Evolutionary conservation across 2,329 filamentous ascomycete genomes (phyloP).

Genomic region (Orbilia quercus): DNA sequence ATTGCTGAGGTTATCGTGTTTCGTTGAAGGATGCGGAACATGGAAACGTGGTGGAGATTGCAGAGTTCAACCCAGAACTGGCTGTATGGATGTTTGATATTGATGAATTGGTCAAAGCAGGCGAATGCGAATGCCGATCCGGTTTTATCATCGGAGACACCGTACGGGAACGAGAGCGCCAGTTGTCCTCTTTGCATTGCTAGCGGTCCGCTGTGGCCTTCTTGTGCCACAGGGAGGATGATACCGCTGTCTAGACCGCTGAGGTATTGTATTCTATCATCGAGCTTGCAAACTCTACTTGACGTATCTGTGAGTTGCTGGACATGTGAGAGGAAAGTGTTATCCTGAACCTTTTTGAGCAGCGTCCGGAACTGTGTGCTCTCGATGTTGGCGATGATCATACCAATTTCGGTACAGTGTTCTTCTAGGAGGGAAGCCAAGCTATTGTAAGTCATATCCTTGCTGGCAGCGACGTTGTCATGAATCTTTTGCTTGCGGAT

Average conservation of each 20-base stretch:
- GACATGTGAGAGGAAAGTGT: slow-evolving; percentile 27
- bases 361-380: slow-evolving; percentile 19
- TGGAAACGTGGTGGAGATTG: slow-evolving; percentile 55
- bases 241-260: slow-evolving; percentile 49
- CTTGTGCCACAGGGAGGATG: slow-evolving; percentile 45
- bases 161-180: slow-evolving; percentile 40
- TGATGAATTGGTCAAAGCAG: slow-evolving; percentile 55
- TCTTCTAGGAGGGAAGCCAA: slow-evolving; percentile 40
- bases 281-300: slow-evolving; percentile 28
- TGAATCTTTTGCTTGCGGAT: slow-evolving; percentile 52
- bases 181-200: slow-evolving; percentile 27
- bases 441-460: slow-evolving; percentile 52
- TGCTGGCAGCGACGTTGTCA: slow-evolving; percentile 48
- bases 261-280: slow-evolving; percentile 47
- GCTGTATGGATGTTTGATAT: slow-evolving; percentile 54
- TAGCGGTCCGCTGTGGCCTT: slow-evolving; percentile 33
- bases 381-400: slow-evolving; percentile 53
- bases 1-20: slow-evolving; percentile 41
- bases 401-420: slow-evolving; percentile 47
- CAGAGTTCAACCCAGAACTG: slow-evolving; percentile 54
- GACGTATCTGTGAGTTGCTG: slow-evolving; percentile 34
- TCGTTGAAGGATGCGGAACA: slow-evolving; percentile 49
- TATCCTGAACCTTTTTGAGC: slow-evolving; percentile 31
- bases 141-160: slow-evolving; percentile 33
- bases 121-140: slow-evolving; percentile 51